Evolutionary conservation across 164 flowering plant genomes (phyloP).

Genomic region (Macadamia tetraphylla): DNA sequence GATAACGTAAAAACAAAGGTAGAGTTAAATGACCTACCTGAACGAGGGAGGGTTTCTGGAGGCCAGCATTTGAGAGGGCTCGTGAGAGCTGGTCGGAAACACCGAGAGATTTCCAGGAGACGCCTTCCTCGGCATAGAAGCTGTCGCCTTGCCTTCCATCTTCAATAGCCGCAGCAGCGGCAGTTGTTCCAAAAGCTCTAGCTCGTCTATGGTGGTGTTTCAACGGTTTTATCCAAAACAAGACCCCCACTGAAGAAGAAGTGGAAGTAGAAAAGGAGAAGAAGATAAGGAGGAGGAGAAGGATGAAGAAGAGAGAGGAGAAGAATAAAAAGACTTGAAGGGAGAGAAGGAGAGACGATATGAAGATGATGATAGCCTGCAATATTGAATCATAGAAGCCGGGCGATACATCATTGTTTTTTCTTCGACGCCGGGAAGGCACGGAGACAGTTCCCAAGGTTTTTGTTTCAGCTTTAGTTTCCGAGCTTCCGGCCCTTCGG

Average conservation of each 20-base stretch:
- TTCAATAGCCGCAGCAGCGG: slow-evolving; percentile 16
- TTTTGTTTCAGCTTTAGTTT: background rate
- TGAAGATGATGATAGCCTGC: slow-evolving; percentile 1
- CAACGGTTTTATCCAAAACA: slow-evolving; percentile 8
- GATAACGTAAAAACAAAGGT: background rate
- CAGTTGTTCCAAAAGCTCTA: slow-evolving; percentile 25
- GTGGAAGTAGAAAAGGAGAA: background rate
- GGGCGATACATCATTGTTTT: background rate
- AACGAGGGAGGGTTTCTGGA: slow-evolving; percentile 64
- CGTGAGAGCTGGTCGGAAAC: slow-evolving; percentile 51
- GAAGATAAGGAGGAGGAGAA: background rate
- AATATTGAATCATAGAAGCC: slow-evolving; percentile 7
- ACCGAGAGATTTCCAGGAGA: slow-evolving; percentile 76
- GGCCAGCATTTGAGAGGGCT: slow-evolving; percentile 51
- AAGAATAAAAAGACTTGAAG: background rate
- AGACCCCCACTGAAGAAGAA: background rate
- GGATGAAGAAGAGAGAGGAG: background rate
- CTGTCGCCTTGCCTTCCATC: slow-evolving; percentile 25
- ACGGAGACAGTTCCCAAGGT: too few relatives aligned
- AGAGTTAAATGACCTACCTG: slow-evolving; percentile 46
- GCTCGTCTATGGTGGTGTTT: slow-evolving; percentile 1
- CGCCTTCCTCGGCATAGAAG: slow-evolving; percentile 59
- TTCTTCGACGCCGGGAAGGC: too few relatives aligned
- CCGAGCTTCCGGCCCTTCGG: too few relatives aligned
- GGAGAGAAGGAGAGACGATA: background rate